Conservation (phyloP, 2,329 filamentous ascomycete genomes). For the Aspergillus costaricaensis region DNA sequence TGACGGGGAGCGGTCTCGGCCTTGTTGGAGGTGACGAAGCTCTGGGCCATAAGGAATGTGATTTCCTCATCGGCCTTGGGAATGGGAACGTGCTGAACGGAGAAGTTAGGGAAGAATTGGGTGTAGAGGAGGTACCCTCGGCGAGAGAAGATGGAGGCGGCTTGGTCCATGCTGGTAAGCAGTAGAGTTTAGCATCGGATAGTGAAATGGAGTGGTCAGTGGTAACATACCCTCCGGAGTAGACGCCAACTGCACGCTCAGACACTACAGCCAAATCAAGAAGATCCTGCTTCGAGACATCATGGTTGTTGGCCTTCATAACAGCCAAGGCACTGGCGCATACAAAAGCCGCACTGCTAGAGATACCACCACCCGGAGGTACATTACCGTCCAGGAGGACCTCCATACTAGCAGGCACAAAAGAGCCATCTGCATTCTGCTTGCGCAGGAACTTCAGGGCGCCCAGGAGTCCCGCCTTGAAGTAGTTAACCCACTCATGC, state of each 20-base stretch:
- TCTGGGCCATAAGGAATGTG: constrained; percentile 91
- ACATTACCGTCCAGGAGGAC: constrained; percentile 90
- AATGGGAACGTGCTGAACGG: constrained; percentile 76
- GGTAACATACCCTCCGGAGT: constrained; percentile 79
- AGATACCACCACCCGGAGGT: constrained; percentile 86
- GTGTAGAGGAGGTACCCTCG: constrained; percentile 86
- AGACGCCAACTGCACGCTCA: constrained; percentile 91
- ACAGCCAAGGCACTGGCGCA: constrained; percentile 87
- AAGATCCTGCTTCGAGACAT: constrained; percentile 86
- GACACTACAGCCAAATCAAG: constrained; percentile 93
- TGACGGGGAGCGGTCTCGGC: constrained; percentile 88
- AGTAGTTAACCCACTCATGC: constrained; percentile 98
- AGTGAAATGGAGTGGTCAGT: not conserved
- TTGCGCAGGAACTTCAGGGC: constrained; percentile 73
- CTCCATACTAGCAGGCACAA: constrained; percentile 76
- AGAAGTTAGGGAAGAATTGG: constrained; percentile 78
- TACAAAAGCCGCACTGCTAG: constrained; percentile 91
- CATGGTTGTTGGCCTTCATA: constrained; percentile 79
- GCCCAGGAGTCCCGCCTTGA: constrained; percentile 85
- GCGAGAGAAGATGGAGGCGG: constrained; percentile 89
- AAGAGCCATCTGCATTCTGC: constrained; percentile 62
- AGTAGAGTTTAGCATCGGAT: not conserved
- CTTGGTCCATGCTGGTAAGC: constrained; percentile 81
- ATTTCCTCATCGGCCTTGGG: constrained; percentile 79
- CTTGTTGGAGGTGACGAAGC: constrained; percentile 92